Evolutionary conservation across 352 stramenopile genomes (phyloP).

Genomic region (Pythium vanterpoolii): DNA sequence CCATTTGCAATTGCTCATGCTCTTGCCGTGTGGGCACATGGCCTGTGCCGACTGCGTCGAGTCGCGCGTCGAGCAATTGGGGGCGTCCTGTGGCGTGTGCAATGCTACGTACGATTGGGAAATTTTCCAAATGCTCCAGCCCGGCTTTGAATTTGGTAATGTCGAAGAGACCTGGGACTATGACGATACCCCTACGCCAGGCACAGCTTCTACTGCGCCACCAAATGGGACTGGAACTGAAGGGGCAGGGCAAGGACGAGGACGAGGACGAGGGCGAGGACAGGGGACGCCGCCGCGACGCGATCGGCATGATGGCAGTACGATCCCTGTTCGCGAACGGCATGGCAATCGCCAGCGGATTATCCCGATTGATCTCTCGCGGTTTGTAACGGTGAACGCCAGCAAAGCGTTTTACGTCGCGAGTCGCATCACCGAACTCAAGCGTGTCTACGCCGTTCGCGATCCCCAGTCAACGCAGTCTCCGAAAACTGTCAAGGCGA

Average conservation of each 20-base stretch:
- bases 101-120: conserved; percentile 74
- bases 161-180: conserved; percentile 32
- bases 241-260: neutral
- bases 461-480: conserved; percentile 4
- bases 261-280: neutral
- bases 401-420: conserved; percentile 79
- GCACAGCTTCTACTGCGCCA: neutral
- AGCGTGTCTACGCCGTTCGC: conserved; percentile 33
- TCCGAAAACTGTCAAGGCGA: conserved; percentile 53
- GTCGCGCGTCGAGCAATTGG: conserved; percentile 45
- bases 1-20: conserved; percentile 84
- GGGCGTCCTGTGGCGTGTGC: conserved; percentile 56
- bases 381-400: conserved; percentile 42
- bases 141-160: conserved; percentile 69
- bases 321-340: conserved; percentile 19
- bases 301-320: conserved; percentile 13
- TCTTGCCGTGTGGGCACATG: conserved; percentile 91
- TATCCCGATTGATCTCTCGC: conserved; percentile 28
- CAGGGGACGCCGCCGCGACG: neutral
- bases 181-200: neutral
- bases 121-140: conserved; percentile 86
- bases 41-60: conserved; percentile 93
- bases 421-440: conserved; percentile 57
- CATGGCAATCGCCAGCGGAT: conserved; percentile 19
- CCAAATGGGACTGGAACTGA: neutral